phyloP scores from a whole-genome alignment of 2,329 filamentous ascomycete genomes.

The Penicillium sp. region DNA sequence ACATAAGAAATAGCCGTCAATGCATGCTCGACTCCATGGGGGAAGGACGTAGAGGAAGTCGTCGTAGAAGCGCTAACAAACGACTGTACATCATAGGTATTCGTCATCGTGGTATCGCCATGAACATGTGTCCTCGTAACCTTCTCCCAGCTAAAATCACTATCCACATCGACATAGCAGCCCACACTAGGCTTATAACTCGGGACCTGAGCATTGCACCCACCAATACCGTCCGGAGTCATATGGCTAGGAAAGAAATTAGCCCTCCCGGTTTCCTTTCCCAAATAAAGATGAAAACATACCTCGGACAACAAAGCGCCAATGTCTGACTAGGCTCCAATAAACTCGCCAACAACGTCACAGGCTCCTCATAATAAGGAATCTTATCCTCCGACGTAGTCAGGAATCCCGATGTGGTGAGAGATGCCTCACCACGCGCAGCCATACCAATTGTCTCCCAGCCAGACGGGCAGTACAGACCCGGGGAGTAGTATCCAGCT shows the following conservation, averaged over 20 bases:
- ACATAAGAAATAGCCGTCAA: neutral
- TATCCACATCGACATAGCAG: neutral
- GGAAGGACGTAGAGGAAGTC: neutral
- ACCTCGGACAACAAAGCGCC: neutral
- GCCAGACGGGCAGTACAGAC: slow-evolving; percentile 8
- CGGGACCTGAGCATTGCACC: neutral
- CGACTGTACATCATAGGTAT: neutral
- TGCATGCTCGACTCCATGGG: neutral
- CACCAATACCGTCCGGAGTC: neutral
- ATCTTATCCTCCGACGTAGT: neutral
- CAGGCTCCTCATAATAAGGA: neutral
- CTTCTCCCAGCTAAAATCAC: neutral
- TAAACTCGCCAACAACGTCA: neutral
- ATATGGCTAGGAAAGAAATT: neutral
- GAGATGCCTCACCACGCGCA: neutral
- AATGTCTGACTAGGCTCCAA: neutral
- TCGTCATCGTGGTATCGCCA: neutral
- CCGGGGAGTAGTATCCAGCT: slow-evolving; percentile 10
- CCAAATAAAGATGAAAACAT: neutral
- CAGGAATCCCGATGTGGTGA: neutral
- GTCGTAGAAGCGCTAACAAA: neutral
- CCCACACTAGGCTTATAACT: neutral
- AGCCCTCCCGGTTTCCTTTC: neutral
- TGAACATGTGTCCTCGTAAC: neutral
- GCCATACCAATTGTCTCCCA: slow-evolving; percentile 5